These are phyloP conservation scores for Monosporascus sp. DNA, from an alignment of 2,329 filamentous ascomycete genomes.

Conservation along the genomic window DNA sequence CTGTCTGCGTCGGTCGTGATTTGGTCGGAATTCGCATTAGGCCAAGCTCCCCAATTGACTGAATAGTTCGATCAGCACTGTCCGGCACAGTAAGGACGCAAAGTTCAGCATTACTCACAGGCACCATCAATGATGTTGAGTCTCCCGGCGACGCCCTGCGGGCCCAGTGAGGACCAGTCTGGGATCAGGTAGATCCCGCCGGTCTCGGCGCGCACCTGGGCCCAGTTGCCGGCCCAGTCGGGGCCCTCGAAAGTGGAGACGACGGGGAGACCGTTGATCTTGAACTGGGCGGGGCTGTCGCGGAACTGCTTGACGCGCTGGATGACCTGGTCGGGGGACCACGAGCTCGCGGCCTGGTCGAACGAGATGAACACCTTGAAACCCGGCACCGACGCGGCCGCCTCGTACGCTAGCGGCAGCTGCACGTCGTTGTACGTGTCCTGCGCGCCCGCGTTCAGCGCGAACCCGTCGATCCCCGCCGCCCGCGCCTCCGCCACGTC, in stretches of 20 bases:
- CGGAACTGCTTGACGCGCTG: conserved; percentile 33
- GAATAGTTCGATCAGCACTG: background rate
- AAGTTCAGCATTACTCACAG: conserved; percentile 14
- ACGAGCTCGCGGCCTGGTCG: conserved; percentile 26
- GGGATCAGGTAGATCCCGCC: conserved; percentile 38
- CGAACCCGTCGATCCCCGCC: conserved; percentile 24
- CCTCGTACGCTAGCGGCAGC: conserved; percentile 27
- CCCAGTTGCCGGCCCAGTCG: conserved; percentile 37
- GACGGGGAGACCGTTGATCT: conserved; percentile 35
- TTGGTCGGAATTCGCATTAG: conserved; percentile 30
- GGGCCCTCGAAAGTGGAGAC: conserved; percentile 50
- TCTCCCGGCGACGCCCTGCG: conserved; percentile 21
- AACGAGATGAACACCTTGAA: conserved; percentile 34
- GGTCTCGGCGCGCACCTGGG: conserved; percentile 30
- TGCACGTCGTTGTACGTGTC: conserved; percentile 21
- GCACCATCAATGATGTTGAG: conserved; percentile 23
- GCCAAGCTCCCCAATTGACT: conserved; percentile 49
- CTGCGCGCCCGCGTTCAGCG: conserved; percentile 19
- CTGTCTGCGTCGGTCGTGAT: conserved; percentile 35
- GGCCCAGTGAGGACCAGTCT: conserved; percentile 41
- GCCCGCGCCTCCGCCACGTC: conserved; percentile 21
- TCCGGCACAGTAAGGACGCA: background rate
- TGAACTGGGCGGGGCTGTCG: conserved; percentile 32
- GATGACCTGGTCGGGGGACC: conserved; percentile 20
- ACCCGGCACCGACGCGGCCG: conserved; percentile 21